phyloP scores from a whole-genome alignment of 257 asterid genomes.

The Nicotiana otophora region DNA sequence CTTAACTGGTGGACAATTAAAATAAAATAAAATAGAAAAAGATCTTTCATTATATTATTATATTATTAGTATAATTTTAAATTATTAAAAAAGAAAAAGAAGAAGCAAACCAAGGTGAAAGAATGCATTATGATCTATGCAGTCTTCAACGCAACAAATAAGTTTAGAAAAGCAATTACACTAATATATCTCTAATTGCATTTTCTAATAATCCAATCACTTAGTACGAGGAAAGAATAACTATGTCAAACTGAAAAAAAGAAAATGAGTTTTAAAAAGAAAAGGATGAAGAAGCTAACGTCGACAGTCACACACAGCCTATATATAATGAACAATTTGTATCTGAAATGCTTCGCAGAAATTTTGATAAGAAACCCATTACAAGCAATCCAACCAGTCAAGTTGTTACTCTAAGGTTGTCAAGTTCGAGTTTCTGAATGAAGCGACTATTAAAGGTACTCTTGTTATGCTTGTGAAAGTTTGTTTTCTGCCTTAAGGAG shows the following conservation, averaged over 20 bases:
- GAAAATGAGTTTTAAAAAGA: background rate
- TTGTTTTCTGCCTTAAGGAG: no score
- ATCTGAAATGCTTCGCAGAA: background rate
- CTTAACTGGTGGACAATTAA: no score
- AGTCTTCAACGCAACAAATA: background rate
- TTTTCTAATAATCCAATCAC: background rate
- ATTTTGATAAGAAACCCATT: background rate
- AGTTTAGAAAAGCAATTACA: background rate
- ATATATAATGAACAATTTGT: constrained; percentile 1
- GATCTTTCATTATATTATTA: no score
- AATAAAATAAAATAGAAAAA: no score
- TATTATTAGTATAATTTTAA: no score
- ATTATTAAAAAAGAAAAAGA: no score
- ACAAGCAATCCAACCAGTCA: background rate
- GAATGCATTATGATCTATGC: background rate
- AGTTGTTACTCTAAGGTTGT: no score
- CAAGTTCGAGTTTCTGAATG: no score
- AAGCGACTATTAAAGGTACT: no score
- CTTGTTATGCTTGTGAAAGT: no score
- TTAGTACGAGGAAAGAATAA: background rate
- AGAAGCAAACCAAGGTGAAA: background rate
- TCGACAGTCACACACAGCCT: background rate
- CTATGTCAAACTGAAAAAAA: background rate
- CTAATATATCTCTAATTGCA: background rate
- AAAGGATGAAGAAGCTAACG: background rate